phyloP scores from a whole-genome alignment of 73 alveolate species.

The Halteria grandinella region DNA sequence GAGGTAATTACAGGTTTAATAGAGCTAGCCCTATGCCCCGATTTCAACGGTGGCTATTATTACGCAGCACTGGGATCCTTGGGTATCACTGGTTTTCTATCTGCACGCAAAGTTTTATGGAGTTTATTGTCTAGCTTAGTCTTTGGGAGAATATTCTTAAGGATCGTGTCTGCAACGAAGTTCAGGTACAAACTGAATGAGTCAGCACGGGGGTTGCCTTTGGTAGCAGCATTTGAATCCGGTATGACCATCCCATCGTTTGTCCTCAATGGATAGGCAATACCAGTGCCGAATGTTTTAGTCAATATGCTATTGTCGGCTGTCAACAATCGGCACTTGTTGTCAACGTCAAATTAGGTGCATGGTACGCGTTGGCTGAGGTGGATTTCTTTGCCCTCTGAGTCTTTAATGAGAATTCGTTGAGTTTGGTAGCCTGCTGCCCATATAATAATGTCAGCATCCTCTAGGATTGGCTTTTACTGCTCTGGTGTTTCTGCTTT shows the following conservation, averaged over 20 bases:
- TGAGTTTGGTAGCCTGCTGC: slow-evolving; percentile 57
- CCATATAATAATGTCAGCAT: slow-evolving; percentile 58
- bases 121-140: slow-evolving; percentile 23
- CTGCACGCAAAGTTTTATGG: no score
- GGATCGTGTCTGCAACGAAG: slow-evolving; percentile 44
- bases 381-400: slow-evolving; percentile 52
- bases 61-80: no score
- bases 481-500: slow-evolving; percentile 26
- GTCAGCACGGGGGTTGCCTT: slow-evolving; percentile 55
- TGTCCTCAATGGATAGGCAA: slow-evolving; percentile 57
- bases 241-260: slow-evolving; percentile 52
- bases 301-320: slow-evolving; percentile 18
- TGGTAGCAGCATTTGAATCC: neutral
- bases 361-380: slow-evolving; percentile 35
- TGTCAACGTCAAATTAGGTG: slow-evolving; percentile 61
- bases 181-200: slow-evolving; percentile 25
- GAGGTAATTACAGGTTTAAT: no score
- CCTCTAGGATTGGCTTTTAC: neutral
- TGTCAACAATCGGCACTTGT: slow-evolving; percentile 23
- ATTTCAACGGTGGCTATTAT: no score
- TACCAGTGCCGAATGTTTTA: slow-evolving; percentile 57
- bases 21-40: no score
- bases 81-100: no score
- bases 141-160: slow-evolving; percentile 45
- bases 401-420: slow-evolving; percentile 21